Percentiles rank a stretch among this genome's conserved stretches.
Evolutionary conservation across 164 flowering plant genomes (phyloP).

Genomic region (Kalanchoe fedtschenkoi): DNA sequence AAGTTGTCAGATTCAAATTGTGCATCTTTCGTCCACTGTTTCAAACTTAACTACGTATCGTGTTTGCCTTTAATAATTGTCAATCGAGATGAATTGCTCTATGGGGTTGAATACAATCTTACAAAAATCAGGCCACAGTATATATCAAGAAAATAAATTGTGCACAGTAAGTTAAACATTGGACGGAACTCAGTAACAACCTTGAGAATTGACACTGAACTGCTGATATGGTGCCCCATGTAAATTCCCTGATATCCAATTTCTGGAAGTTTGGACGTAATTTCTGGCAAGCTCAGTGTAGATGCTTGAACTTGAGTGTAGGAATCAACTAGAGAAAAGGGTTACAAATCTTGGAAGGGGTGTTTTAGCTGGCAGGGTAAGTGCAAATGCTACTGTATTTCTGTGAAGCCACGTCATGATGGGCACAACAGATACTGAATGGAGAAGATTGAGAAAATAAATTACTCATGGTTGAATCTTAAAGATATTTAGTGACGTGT

Average conservation of each 20-base stretch:
- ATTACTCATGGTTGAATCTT: too few relatives aligned
- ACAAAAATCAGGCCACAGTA: too few relatives aligned
- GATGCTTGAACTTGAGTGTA: slow-evolving; percentile 99
- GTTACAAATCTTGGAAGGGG: not conserved
- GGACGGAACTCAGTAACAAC: slow-evolving; percentile 22
- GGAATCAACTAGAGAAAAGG: slow-evolving; percentile 8
- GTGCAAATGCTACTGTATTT: not conserved
- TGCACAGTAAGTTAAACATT: slow-evolving; percentile 7
- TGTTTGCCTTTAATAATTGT: too few relatives aligned
- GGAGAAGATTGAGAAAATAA: not conserved
- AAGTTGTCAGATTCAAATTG: too few relatives aligned
- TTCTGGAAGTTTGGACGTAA: slow-evolving; percentile 71
- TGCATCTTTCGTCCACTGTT: too few relatives aligned
- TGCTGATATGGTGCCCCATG: slow-evolving; percentile 89
- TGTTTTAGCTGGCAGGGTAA: not conserved
- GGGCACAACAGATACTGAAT: not conserved
- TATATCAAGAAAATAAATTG: not conserved
- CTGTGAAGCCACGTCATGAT: not conserved
- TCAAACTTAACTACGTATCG: too few relatives aligned
- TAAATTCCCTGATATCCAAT: slow-evolving; percentile 78
- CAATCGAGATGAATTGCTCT: too few relatives aligned
- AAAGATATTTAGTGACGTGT: too few relatives aligned
- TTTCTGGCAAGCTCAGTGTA: slow-evolving; percentile 74
- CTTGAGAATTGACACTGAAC: slow-evolving; percentile 93
- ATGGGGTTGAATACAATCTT: too few relatives aligned